Evolutionary conservation across 805 yeast genomes (phyloP), one percentile per base, ranked within the genome.

Genomic region (Wickerhamomyces subpelliculosus): DNA sequence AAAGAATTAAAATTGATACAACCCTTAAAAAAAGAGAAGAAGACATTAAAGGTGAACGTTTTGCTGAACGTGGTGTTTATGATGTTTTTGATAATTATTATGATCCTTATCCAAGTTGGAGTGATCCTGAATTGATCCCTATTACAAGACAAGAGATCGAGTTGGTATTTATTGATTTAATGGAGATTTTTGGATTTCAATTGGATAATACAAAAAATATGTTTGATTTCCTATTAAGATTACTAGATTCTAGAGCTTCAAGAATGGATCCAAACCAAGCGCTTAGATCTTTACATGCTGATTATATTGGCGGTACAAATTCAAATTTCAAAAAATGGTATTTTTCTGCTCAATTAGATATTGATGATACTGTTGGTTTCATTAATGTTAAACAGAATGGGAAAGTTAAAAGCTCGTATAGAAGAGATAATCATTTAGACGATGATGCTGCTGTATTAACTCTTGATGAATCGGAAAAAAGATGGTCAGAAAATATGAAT

Each of bases 261-360:
- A 65, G 90, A 47, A 70, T 77, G 73, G 65, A 72, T 2, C 74
- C 84, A 0, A 45, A 41, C 5, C 62, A 61, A 19, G 86, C 89
- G 1, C 65, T 83, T 32, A 61, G 64, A 37, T 66, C 83, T 1
- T 49, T 83, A 9, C 89, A 84, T 56, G 80, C 80, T 1, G 90
- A 83, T 54, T 84, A 81, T 51, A 77, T 83, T 51, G 85, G 87
- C 4, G 93, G 90, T 0, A 49, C 67, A 4, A 73, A 78, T 47
- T 65, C 90, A 1, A 83, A 83, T 51, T 83, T 74, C 53, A 68
- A 72, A 42, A 82, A 78, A 47, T 83, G 93, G 93, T 82, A 80
- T 49, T 80, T 84, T 60, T 86, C 87, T 1, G 75, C 85, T 3
- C 76, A 73, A 43, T 65, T 82, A 62, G 88, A 83, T 60, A 56